Evolutionary conservation across 768 basidiomycete species (phyloP), one percentile per base, ranked within the genome.

Genomic region (Lactarius trivialis): DNA sequence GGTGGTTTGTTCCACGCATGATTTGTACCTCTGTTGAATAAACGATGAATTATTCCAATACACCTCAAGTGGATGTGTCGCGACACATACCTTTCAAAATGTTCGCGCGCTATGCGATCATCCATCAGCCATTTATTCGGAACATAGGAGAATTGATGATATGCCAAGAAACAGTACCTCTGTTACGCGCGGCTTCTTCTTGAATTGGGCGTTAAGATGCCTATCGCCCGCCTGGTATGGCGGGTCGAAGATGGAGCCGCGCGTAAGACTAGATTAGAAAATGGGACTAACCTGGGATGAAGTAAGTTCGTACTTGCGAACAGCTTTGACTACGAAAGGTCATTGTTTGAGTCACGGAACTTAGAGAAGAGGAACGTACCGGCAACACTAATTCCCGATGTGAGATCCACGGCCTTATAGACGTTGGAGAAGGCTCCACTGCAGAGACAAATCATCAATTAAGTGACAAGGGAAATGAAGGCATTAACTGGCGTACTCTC

Each of bases 361-460:
- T 39, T 36, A 33, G 36, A 36, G 36, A 45, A 49, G 34, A 65
- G 60, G 58, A 26, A 79, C 81, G 68, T 72, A 88, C 94, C 88
- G 67, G 95, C 95, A 49, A 94, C 88, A 73, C 85, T 88, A 70
- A 85, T 81, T 45, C 86, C 85, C 12, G 85, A 87, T 39, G 79
- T 76, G 53, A 83, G 79, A 72, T 98, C 90, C 58, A 88, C 68
- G 15, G 93, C 96, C 72, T 91, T 91, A 81, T 96, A 99, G 9
- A 99, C 96, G 71, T 97, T 93, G n/a, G 95, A 98, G 73, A 99
- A 99, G 48, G 96, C 96, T 63, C 96, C 96, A 69, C 86, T 91
- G 69, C 45, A 68, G 70, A 34, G 63, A 73, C 60, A 41, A 62
- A 58, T 45, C 43, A 48, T 69, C 73, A 56, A 61, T 58, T 62